Conservation (phyloP, 2,329 filamentous ascomycete species). For the Fonsecaea pedrosoi region DNA sequence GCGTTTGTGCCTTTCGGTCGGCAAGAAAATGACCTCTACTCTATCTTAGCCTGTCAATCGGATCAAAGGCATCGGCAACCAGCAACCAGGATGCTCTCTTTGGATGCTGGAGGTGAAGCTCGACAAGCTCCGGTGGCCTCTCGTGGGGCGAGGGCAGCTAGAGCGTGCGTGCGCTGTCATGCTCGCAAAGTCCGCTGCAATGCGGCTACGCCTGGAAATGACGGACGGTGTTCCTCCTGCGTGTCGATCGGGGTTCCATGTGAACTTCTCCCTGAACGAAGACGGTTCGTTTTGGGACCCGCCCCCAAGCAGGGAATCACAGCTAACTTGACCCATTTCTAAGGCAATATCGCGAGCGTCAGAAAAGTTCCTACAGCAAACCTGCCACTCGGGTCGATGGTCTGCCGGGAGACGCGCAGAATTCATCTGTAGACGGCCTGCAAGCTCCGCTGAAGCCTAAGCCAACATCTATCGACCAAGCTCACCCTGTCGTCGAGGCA, state of each 20-base stretch:
- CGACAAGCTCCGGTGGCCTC: neutral
- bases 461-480: neutral
- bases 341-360: neutral
- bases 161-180: neutral
- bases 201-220: neutral
- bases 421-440: neutral
- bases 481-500: no score
- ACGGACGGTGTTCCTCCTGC: neutral
- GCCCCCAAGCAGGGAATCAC: neutral
- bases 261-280: neutral
- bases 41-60: no score
- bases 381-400: neutral
- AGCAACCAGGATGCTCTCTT: neutral
- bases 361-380: neutral
- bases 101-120: neutral
- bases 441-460: neutral
- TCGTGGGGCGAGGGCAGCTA: neutral
- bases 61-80: no score
- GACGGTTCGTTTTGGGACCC: neutral
- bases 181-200: constrained; percentile 9
- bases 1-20: no score
- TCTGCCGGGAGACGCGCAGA: neutral
- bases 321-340: neutral
- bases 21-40: no score
- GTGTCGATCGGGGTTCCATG: neutral